Base-by-base conservation (phyloP, 768 basidiomycete genomes). In the Punctularia strigosozonata region DNA sequence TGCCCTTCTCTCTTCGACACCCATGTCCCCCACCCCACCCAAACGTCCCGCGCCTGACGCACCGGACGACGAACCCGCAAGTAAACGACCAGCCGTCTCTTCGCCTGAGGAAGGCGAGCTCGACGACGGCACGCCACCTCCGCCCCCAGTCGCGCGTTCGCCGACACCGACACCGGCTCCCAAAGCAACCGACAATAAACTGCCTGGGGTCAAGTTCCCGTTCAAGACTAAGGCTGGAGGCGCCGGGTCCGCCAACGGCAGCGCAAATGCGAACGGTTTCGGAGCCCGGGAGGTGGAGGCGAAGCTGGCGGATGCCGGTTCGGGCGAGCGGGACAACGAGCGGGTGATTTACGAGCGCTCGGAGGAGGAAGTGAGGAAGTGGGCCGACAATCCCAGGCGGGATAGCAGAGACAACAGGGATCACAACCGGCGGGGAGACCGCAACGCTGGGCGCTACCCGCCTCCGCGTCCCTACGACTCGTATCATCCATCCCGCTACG, bases 41-140 rank as follows among this genome's bases (percentile, higher is more conserved):
- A 86, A 86, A 61, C 70, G 84, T 42, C 62, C 60, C 38, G 75
- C 77, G 21, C 75, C 76, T 25, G 55, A 58, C 35, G 73, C 77
- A 12, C 66, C 73, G 33, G 59, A 62, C 2, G 59, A 64, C 42
- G 56, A 59, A 26, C 66, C 79, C 37, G 65, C 71, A 7, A 25
- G 56, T 4, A 85, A 86, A 51, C 67, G 80, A 31, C 62, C 54
- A 15, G 63, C 66, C 6, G 68, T 77, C 2, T 79, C 59, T 1
- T 68, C 82, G 1, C 83, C 83, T 36, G 85, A 88, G 57, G 85
- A 88, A 53, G 85, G 85, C 43, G 85, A 88, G 49, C 61, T 88
- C 36, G 82, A 84, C 58, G 83, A 86, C 54, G 61, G 56, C 30
- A 51, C 46, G 41, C 46, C 50, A 17, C 45, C 53, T 25, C 44